Percentiles rank a stretch among this genome's conserved stretches.
phyloP scores from a whole-genome alignment of 148 eudicot species.

The Polygonum maritimum region DNA sequence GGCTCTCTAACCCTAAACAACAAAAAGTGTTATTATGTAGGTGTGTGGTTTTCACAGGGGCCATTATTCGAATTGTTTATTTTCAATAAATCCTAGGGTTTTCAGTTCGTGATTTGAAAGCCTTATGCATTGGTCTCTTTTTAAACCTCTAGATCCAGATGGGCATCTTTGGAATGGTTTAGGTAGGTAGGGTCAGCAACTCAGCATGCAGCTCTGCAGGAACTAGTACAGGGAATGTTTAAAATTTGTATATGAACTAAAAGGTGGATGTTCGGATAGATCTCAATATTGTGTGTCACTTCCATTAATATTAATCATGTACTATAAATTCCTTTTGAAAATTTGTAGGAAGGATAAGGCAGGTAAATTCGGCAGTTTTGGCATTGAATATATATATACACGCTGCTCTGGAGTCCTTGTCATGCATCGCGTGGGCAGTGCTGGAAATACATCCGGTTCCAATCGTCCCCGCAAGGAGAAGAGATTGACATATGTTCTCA shows the following conservation, averaged over 20 bases:
- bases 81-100: neutral
- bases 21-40: neutral
- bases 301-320: neutral
- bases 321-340: neutral
- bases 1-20: no score
- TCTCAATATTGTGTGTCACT: neutral
- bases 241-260: neutral
- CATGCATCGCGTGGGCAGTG: slow-evolving; percentile 96
- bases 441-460: slow-evolving; percentile 76
- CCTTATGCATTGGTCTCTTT: neutral
- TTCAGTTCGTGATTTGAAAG: neutral
- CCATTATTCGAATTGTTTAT: neutral
- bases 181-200: neutral
- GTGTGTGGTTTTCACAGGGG: neutral
- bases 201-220: neutral
- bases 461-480: slow-evolving; percentile 88
- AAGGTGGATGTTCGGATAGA: neutral
- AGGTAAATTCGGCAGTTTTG: neutral
- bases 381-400: slow-evolving; percentile 3
- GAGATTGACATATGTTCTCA: slow-evolving; percentile 76
- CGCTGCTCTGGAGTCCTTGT: slow-evolving; percentile 28
- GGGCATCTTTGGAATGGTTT: neutral
- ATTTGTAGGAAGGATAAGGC: slow-evolving; percentile 4
- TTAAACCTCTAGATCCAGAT: neutral
- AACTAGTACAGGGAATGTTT: neutral